Percentiles rank a stretch among this genome's conserved stretches.
Evolutionary conservation across 2,329 filamentous ascomycete species (phyloP).

Genomic region (Aspergillus pseudoglaucus): DNA sequence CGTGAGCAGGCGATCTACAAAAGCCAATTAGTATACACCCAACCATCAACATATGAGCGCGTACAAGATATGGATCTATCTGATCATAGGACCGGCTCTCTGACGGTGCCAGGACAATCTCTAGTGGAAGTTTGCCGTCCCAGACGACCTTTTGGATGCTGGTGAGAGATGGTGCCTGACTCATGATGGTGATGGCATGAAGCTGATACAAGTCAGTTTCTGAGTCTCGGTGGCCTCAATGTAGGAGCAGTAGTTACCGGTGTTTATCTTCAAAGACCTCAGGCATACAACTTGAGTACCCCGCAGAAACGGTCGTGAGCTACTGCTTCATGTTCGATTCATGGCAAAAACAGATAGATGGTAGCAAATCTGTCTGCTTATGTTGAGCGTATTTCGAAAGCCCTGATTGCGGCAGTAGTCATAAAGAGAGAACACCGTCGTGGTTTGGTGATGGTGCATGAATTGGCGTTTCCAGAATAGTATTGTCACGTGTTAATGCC

Average conservation of each 20-base stretch:
- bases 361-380: neutral
- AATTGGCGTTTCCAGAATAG: neutral
- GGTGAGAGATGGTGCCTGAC: conserved; percentile 13
- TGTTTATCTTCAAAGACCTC: neutral
- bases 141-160: conserved; percentile 46
- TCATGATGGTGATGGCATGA: neutral
- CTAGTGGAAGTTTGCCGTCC: conserved; percentile 54
- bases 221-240: neutral
- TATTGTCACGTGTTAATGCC: neutral
- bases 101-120: conserved; percentile 52
- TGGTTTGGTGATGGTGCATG: neutral
- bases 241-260: neutral
- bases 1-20: conserved; percentile 55
- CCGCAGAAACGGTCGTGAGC: neutral
- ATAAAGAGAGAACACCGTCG: neutral
- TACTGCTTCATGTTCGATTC: neutral
- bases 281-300: neutral
- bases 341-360: neutral
- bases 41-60: conserved; percentile 3
- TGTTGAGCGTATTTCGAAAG: neutral
- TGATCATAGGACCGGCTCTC: conserved; percentile 57
- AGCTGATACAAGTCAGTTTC: neutral
- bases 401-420: no score
- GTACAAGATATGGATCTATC: conserved; percentile 55
- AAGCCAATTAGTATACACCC: neutral